Percentiles rank a stretch among this genome's conserved stretches.
Conservation (phyloP, 306 rosid genomes). For the Delonix regia region DNA sequence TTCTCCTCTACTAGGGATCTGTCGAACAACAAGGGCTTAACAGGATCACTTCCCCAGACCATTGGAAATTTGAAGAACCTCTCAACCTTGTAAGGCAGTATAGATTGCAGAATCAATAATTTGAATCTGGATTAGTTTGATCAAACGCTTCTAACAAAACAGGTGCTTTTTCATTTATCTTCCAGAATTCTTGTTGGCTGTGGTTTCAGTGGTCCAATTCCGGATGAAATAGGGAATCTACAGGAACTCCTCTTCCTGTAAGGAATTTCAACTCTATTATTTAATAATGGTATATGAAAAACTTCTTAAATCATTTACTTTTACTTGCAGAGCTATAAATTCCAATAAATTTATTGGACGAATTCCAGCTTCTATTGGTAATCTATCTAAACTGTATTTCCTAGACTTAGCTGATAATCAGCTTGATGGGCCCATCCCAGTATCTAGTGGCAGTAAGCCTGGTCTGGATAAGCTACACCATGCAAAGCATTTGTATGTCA, state of each 20-base stretch:
- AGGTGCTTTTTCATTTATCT: constrained; percentile 23
- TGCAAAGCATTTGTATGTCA: constrained; percentile 51
- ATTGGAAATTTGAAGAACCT: constrained; percentile 48
- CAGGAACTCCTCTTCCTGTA: constrained; percentile 52
- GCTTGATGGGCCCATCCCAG: constrained; percentile 50
- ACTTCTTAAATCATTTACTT: constrained; percentile 8
- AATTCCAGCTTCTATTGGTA: constrained; percentile 58
- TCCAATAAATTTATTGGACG: constrained; percentile 42
- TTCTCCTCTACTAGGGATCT: constrained; percentile 49
- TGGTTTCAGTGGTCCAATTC: constrained; percentile 61
- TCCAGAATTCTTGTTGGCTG: constrained; percentile 67
- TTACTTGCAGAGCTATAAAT: constrained; percentile 53
- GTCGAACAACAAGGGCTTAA: constrained; percentile 51
- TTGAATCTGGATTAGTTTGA: constrained; percentile 4
- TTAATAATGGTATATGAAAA: neutral
- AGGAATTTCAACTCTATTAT: constrained; percentile 27
- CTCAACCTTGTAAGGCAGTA: constrained; percentile 41
- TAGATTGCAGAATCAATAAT: constrained; percentile 11
- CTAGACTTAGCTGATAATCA: constrained; percentile 52
- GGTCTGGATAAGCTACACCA: constrained; percentile 55
- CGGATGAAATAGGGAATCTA: constrained; percentile 57
- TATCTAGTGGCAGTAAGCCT: constrained; percentile 48
- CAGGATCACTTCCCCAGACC: constrained; percentile 46
- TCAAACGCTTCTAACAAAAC: constrained; percentile 20
- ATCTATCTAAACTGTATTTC: constrained; percentile 45